Percentiles rank a stretch among this genome's conserved stretches.
Evolutionary conservation across 768 basidiomycete species (phyloP).

Genomic region (Boletales sp.): DNA sequence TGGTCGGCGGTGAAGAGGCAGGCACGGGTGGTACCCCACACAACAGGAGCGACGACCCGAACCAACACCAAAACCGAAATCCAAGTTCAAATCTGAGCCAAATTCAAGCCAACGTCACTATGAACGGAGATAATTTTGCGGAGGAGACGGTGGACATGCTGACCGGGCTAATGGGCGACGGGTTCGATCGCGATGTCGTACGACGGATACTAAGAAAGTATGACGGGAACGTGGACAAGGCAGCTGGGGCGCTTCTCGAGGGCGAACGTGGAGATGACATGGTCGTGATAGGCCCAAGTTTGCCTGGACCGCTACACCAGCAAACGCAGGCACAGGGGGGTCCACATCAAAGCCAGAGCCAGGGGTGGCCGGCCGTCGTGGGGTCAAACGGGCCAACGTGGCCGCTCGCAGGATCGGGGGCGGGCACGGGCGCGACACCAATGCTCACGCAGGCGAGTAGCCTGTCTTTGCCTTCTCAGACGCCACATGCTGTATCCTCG

Average conservation of each 20-base stretch:
- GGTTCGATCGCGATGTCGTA: conserved; percentile 42
- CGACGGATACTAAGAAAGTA: conserved; percentile 58
- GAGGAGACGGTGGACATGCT: conserved; percentile 33
- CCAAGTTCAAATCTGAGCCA: not conserved
- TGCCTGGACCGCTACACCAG: not conserved
- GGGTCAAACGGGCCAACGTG: not conserved
- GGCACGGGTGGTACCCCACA: too few species aligned
- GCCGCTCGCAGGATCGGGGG: not conserved
- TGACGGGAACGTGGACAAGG: conserved; percentile 55
- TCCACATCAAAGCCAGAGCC: conserved; percentile 6
- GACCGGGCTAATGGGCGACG: conserved; percentile 37
- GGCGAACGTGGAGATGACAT: conserved; percentile 44
- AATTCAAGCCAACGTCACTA: conserved; percentile 1
- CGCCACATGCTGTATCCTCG: not conserved
- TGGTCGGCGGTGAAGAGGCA: too few species aligned
- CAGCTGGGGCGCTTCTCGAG: conserved; percentile 50
- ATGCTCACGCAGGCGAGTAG: not conserved
- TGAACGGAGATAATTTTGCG: conserved; percentile 3
- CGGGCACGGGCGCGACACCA: not conserved
- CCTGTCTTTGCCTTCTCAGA: not conserved
- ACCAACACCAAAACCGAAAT: not conserved
- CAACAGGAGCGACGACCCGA: not conserved
- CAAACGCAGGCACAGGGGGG: not conserved
- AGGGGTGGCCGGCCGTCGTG: conserved; percentile 6
- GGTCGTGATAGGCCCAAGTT: not conserved